phyloP scores from a whole-genome alignment of 2,329 filamentous ascomycete genomes.

The Alternaria incomplexa region DNA sequence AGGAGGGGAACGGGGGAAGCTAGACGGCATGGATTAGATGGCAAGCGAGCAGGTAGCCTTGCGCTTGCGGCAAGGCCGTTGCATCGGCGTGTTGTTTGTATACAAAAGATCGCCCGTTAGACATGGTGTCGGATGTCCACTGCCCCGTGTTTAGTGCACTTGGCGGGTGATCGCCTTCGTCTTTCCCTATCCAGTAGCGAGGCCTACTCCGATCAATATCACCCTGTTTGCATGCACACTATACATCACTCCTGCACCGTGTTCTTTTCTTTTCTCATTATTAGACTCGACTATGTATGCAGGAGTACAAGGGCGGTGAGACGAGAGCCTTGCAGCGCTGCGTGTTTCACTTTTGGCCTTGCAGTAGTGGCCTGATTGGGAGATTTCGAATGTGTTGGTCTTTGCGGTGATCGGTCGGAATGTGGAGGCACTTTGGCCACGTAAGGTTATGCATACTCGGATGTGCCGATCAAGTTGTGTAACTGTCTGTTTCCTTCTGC shows the following conservation, averaged over 20 bases:
- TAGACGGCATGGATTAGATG: not conserved
- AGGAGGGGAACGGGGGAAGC: not conserved
- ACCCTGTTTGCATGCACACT: not conserved
- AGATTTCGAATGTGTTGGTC: not conserved
- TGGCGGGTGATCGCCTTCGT: not conserved
- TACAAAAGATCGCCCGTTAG: not conserved
- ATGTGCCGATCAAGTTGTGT: not conserved
- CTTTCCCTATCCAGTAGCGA: not conserved
- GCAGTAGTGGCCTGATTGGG: not conserved
- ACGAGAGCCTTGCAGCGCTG: not conserved
- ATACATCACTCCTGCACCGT: not conserved
- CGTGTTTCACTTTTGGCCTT: not conserved
- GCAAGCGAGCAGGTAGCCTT: not conserved
- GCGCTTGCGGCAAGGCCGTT: not conserved
- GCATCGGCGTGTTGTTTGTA: not conserved
- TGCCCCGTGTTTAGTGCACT: not conserved
- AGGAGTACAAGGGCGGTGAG: not conserved
- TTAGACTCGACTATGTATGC: not conserved
- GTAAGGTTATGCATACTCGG: not conserved
- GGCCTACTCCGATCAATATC: not conserved
- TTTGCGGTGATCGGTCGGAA: not conserved
- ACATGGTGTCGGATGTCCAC: not conserved
- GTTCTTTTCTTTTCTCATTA: not conserved
- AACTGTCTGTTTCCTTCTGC: not conserved
- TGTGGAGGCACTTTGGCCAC: not conserved